Evolutionary conservation across 148 eudicot genomes (phyloP).

Genomic region (Limonium bicolor): DNA sequence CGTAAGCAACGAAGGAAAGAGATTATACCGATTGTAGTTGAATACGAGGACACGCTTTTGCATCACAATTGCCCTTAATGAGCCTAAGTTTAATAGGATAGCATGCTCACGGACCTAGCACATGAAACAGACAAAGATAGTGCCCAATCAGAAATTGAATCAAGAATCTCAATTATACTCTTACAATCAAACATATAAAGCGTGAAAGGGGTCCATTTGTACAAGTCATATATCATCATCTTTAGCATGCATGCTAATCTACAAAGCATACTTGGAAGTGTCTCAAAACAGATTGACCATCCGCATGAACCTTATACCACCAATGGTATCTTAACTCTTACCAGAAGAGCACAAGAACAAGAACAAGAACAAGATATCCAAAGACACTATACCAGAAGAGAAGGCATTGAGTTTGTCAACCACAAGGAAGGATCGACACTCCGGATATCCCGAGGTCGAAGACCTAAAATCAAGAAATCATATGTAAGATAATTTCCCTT

Average conservation of each 20-base stretch:
- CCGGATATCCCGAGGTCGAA: conserved; percentile 92
- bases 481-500: neutral
- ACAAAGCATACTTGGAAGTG: too few relatives aligned
- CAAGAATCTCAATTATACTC: too few relatives aligned
- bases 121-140: conserved; percentile 9
- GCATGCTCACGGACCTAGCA: conserved; percentile 85
- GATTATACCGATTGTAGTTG: conserved; percentile 72
- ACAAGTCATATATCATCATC: too few relatives aligned
- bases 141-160: conserved; percentile 1
- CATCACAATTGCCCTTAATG: conserved; percentile 92
- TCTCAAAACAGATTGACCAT: too few relatives aligned
- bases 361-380: neutral
- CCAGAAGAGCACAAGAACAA: neutral
- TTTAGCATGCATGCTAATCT: too few relatives aligned
- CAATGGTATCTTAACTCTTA: too few relatives aligned
- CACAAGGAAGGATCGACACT: conserved; percentile 98
- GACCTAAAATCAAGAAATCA: conserved; percentile 30
- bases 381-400: conserved; percentile 52
- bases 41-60: conserved; percentile 84
- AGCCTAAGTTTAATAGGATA: conserved; percentile 81
- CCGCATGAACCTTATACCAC: too few relatives aligned
- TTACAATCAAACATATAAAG: too few relatives aligned
- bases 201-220: too few relatives aligned
- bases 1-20: neutral
- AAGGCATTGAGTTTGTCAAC: conserved; percentile 96